Conservation (phyloP, 495 filamentous ascomycete species). For the Aspergillus hancockii region DNA sequence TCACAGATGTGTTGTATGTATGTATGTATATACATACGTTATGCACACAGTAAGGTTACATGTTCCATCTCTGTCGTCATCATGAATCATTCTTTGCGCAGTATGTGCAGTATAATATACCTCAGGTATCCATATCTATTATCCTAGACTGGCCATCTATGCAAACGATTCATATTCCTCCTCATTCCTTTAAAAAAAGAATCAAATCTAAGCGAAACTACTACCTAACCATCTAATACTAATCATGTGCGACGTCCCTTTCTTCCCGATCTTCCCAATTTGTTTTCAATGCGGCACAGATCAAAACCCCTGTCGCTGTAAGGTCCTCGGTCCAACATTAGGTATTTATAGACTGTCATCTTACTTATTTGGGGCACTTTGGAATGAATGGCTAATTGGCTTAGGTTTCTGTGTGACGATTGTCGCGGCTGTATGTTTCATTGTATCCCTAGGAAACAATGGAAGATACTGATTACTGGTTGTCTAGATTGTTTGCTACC, state of each 20-base stretch:
- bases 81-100: constrained; percentile 10
- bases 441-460: background rate
- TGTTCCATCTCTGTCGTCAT: constrained; percentile 10
- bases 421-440: constrained; percentile 50
- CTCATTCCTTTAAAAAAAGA: constrained; percentile 1
- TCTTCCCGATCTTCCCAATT: constrained; percentile 48
- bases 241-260: constrained; percentile 41
- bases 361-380: constrained; percentile 3
- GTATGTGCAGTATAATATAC: no score
- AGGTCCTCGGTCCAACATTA: constrained; percentile 61
- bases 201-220: constrained; percentile 6
- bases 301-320: constrained; percentile 64
- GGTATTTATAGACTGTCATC: constrained; percentile 28
- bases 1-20: background rate
- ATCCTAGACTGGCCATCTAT: constrained; percentile 6
- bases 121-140: no score
- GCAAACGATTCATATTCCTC: constrained; percentile 3
- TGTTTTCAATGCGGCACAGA: constrained; percentile 59
- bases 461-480: background rate
- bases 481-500: constrained; percentile 56
- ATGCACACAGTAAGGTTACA: background rate
- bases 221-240: background rate
- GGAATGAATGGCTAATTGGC: background rate
- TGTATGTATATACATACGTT: background rate
- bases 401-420: constrained; percentile 49